phyloP scores from a whole-genome alignment of 139 green algal genomes.

The Micractinium conductrix region DNA sequence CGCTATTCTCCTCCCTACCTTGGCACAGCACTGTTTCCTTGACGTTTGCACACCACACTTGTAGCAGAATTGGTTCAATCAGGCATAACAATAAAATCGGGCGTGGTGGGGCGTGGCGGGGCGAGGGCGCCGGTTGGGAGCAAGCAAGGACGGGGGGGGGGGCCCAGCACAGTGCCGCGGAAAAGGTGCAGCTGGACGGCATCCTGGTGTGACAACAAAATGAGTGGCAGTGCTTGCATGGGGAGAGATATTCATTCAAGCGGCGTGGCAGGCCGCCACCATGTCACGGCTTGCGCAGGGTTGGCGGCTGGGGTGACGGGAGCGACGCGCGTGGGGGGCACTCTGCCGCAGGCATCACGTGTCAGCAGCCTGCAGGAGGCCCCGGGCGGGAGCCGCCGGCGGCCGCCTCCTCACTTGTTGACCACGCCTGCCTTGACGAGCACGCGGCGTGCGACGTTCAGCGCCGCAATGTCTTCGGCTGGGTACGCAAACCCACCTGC shows the following conservation, averaged over 20 bases:
- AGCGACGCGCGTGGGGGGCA: too few species aligned
- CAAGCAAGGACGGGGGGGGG: too few species aligned
- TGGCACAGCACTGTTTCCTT: not conserved
- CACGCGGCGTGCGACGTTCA: conserved; percentile 44
- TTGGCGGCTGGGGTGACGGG: too few species aligned
- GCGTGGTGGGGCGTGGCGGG: too few species aligned
- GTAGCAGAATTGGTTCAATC: not conserved
- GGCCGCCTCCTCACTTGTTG: conserved; percentile 44
- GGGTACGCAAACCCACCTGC: conserved; percentile 25
- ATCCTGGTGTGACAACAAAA: not conserved
- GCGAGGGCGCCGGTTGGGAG: too few species aligned
- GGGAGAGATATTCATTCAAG: too few species aligned
- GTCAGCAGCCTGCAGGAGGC: not conserved
- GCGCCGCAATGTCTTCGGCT: conserved; percentile 52
- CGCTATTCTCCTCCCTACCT: not conserved
- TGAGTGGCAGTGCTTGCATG: too few species aligned
- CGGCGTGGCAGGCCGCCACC: too few species aligned
- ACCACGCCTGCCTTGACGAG: conserved; percentile 50
- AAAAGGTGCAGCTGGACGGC: too few species aligned
- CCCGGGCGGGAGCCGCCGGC: too few species aligned
- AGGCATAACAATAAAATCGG: not conserved
- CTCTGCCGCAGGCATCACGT: not conserved
- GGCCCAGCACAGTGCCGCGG: too few species aligned
- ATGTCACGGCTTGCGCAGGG: too few species aligned
- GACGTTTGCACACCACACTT: not conserved